A percentile compares a stretch with the other conserved stretches of the same genome.
Evolutionary conservation across 2,329 filamentous ascomycete genomes (phyloP).

Genomic region (Colletotrichum destructivum): DNA sequence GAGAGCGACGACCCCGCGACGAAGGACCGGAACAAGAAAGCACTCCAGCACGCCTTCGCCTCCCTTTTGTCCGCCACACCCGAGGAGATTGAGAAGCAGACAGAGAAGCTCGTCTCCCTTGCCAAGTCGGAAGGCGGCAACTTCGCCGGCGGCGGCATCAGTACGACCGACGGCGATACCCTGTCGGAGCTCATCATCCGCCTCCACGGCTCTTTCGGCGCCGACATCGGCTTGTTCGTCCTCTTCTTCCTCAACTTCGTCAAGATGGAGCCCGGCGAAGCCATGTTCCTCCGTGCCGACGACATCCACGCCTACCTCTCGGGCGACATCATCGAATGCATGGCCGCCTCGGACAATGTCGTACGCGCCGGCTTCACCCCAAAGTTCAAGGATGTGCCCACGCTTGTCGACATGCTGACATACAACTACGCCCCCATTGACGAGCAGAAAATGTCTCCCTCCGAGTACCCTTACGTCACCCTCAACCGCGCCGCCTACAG

Average conservation of each 20-base stretch:
- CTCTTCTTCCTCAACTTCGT: conserved; percentile 98
- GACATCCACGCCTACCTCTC: conserved; percentile 97
- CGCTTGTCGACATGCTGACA: conserved; percentile 90
- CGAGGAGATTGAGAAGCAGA: conserved; percentile 71
- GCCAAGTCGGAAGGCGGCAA: conserved; percentile 77
- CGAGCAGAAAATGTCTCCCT: conserved; percentile 92
- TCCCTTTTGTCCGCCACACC: conserved; percentile 84
- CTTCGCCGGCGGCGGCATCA: conserved; percentile 80
- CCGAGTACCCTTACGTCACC: conserved; percentile 87
- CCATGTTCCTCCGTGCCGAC: conserved; percentile 95
- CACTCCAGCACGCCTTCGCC: conserved; percentile 81
- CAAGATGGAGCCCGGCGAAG: conserved; percentile 88
- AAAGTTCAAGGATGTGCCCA: conserved; percentile 97
- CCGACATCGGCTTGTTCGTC: conserved; percentile 93
- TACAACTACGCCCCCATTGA: conserved; percentile 96
- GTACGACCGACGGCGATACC: conserved; percentile 77
- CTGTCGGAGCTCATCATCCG: conserved; percentile 84
- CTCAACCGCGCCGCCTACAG: conserved; percentile 88
- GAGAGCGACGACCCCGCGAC: conserved; percentile 69
- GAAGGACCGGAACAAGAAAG: conserved; percentile 85
- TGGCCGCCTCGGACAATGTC: conserved; percentile 99
- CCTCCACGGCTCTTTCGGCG: conserved; percentile 86
- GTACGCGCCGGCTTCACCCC: conserved; percentile 97
- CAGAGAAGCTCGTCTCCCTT: conserved; percentile 78
- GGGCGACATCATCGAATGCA: conserved; percentile 98